phyloP scores from a whole-genome alignment of 306 rosid genomes.

The Acacia acuminata region DNA sequence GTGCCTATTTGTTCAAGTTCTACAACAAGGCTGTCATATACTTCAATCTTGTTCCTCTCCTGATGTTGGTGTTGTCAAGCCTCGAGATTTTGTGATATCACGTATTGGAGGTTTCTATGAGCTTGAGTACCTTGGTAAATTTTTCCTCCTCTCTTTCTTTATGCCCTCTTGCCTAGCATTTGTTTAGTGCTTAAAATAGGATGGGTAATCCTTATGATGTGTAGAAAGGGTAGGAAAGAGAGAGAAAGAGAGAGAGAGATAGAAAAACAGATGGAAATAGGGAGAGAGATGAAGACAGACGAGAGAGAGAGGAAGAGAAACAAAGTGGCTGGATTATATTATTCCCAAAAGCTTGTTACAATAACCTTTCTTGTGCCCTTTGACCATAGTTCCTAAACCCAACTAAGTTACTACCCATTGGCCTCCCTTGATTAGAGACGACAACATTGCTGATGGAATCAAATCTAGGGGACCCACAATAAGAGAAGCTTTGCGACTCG shows the following conservation, averaged over 20 bases:
- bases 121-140: conserved; percentile 92
- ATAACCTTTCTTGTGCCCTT: no score
- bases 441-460: no score
- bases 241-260: background rate
- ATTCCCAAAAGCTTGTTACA: no score
- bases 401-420: background rate
- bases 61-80: conserved; percentile 77
- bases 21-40: conserved; percentile 95
- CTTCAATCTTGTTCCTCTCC: conserved; percentile 68
- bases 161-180: background rate
- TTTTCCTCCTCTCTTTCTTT: conserved; percentile 1
- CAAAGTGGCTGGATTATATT: no score
- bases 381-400: background rate
- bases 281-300: background rate
- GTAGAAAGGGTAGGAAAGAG: background rate
- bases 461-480: no score
- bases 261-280: background rate
- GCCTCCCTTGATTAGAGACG: background rate
- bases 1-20: conserved; percentile 91
- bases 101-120: conserved; percentile 94
- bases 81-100: conserved; percentile 93
- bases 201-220: background rate
- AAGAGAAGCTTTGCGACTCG: no score
- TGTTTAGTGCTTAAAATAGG: conserved; percentile 1
- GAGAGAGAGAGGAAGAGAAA: background rate